Conservation (phyloP, 1,284 basidiomycete genomes). For the Sporisorium iseilematis-ciliati region DNA sequence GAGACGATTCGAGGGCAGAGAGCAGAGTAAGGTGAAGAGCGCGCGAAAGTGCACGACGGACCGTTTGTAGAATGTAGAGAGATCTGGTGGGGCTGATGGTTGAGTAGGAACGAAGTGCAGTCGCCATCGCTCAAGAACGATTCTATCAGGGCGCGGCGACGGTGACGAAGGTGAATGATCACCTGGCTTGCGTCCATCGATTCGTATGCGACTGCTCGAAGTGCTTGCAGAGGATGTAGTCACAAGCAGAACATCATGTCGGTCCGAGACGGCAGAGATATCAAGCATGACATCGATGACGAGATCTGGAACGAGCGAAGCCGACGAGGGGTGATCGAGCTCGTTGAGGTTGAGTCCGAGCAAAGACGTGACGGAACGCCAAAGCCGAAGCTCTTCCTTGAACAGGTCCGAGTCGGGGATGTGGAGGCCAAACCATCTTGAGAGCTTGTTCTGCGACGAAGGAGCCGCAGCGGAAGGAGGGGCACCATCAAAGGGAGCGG, state of each 20-base stretch:
- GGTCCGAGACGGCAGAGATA: constrained; percentile 36
- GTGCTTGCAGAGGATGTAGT: neutral
- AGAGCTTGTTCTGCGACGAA: constrained; percentile 28
- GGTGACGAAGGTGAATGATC: neutral
- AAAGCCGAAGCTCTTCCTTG: constrained; percentile 67
- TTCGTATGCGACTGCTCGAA: constrained; percentile 11
- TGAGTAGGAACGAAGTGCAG: constrained; percentile 30
- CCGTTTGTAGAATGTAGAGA: constrained; percentile 69
- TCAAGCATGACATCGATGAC: constrained; percentile 69
- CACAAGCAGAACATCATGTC: constrained; percentile 27
- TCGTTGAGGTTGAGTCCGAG: constrained; percentile 19
- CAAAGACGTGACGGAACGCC: constrained; percentile 58
- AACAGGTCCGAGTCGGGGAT: constrained; percentile 68
- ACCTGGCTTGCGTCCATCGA: constrained; percentile 25
- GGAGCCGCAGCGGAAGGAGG: neutral
- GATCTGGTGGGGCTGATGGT: constrained; percentile 46
- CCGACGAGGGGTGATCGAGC: neutral
- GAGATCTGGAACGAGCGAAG: constrained; percentile 61
- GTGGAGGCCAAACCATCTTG: constrained; percentile 70
- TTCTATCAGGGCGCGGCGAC: constrained; percentile 8
- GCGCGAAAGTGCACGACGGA: constrained; percentile 68
- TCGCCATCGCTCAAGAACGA: constrained; percentile 57
- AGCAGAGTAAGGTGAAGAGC: constrained; percentile 60
- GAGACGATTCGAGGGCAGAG: constrained; percentile 61
- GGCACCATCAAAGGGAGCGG: constrained; percentile 14